Evolutionary conservation across 2,329 filamentous ascomycete species (phyloP).

Genomic region (Conoideocrella luteorostrata): DNA sequence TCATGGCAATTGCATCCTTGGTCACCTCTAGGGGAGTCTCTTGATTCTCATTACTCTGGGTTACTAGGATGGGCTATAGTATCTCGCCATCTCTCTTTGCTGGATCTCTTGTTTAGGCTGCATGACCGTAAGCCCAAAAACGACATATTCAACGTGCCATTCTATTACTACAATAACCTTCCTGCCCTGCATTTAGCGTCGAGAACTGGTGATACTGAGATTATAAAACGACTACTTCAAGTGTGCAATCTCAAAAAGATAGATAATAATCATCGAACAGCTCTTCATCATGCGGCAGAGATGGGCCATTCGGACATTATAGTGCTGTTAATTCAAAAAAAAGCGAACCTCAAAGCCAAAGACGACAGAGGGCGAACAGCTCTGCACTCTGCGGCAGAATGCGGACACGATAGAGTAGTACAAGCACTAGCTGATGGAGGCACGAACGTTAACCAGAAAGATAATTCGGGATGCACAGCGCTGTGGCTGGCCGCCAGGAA

Average conservation of each 20-base stretch:
- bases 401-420: background rate
- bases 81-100: background rate
- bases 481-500: background rate
- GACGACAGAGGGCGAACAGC: background rate
- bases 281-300: background rate
- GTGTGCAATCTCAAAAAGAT: background rate
- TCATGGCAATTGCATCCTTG: slow-evolving; percentile 1
- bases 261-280: slow-evolving; percentile 3
- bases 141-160: background rate
- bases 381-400: background rate
- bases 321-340: background rate
- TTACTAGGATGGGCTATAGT: background rate
- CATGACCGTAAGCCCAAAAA: background rate
- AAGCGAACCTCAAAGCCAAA: background rate
- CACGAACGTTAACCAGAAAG: background rate
- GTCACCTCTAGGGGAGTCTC: background rate
- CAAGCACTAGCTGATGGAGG: background rate
- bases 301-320: background rate
- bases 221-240: background rate
- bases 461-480: background rate
- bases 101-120: background rate
- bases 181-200: slow-evolving; percentile 1
- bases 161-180: slow-evolving; percentile 3
- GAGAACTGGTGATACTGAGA: background rate
- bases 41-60: background rate